Conservation (phyloP, 768 basidiomycete genomes). For the Hebeloma cylindrosporum region DNA sequence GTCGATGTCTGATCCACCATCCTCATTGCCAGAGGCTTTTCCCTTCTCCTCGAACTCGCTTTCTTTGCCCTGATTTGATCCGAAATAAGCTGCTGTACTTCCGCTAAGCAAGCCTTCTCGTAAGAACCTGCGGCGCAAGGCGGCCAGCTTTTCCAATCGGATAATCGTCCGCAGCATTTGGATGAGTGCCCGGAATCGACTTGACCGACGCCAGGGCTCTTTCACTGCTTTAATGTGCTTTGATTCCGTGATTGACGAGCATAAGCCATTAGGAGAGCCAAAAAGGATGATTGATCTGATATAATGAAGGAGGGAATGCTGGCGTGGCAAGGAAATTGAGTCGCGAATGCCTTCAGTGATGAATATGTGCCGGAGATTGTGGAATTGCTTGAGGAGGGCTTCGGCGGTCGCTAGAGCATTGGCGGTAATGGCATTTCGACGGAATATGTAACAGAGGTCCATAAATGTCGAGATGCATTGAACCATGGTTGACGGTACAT, state of each 20-base stretch:
- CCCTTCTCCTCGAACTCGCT: not conserved
- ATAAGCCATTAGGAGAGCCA: conserved; percentile 33
- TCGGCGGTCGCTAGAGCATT: conserved; percentile 11
- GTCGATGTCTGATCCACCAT: not conserved
- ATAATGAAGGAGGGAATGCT: conserved; percentile 28
- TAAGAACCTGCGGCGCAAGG: not conserved
- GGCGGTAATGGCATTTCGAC: conserved; percentile 19
- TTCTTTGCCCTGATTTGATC: not conserved
- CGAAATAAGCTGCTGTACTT: conserved; percentile 15
- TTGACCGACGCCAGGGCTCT: conserved; percentile 33
- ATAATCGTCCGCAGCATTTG: conserved; percentile 31
- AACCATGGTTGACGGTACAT: conserved; percentile 27
- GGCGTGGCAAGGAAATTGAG: conserved; percentile 27
- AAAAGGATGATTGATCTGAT: conserved; percentile 19
- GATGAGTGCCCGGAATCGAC: conserved; percentile 21
- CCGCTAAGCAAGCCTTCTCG: conserved; percentile 15
- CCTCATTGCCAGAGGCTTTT: not conserved
- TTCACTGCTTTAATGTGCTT: conserved; percentile 33
- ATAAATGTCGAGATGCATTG: conserved; percentile 23
- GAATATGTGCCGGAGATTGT: conserved; percentile 30
- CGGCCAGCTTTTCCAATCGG: conserved; percentile 24
- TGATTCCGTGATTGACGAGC: too few relatives aligned
- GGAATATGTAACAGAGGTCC: conserved; percentile 29
- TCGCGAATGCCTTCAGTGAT: conserved; percentile 20
- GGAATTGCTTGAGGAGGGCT: conserved; percentile 21